Base-by-base conservation (phyloP, 2,329 filamentous ascomycete species). In the Alternaria infectoria region DNA sequence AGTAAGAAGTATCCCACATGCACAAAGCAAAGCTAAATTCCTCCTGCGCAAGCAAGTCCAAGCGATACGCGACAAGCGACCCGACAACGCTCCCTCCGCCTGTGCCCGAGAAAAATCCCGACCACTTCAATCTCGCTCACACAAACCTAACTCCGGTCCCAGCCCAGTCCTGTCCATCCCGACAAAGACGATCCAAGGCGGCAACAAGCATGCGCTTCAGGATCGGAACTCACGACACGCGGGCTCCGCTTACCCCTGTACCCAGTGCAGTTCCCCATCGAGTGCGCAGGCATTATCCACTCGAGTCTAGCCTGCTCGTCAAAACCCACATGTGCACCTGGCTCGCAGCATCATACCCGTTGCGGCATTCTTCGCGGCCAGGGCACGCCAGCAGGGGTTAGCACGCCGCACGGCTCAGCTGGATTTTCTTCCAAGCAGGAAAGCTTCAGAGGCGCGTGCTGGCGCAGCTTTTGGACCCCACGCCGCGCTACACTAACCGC, bases 261-360 rank as follows among this genome's bases (percentile, higher is more conserved):
- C 54, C 26, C 19, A 45, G 26, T 28, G 25, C 21, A 30, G 25
- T 30, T 28, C 19, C 40, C 40, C 54, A 32, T 46, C 17, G 40
- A 21, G 25, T 28, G 28, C 25, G 25, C 49, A 52, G 30, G 49
- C 19, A 40, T 36, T 23, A 52, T 52, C 28, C 49, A 52, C 49
- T 36, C 28, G n/a, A 46, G 28, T 21, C 50, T 26, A 51, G 45
- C 46, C 23, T 54, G 57, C 40, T 51, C 57, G 36, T 36, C 57
- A 28, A 28, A 44, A 28, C 9, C 21, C 49, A 43, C 36, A 19
- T 21, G 40, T 36, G 28, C 26, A 57, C 45, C 58, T 57, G 52
- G 58, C 58, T 61, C 58, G 58, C 58, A 49, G 52, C 58, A 61
- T 61, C 58, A 61, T 44, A 26, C 58, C 58, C 49, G 23, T 57